A percentile compares a stretch with the other conserved stretches of the same genome.
These are phyloP conservation scores for Pleodorina starrii DNA, from an alignment of 139 green algal species.

Conservation along the genomic window DNA sequence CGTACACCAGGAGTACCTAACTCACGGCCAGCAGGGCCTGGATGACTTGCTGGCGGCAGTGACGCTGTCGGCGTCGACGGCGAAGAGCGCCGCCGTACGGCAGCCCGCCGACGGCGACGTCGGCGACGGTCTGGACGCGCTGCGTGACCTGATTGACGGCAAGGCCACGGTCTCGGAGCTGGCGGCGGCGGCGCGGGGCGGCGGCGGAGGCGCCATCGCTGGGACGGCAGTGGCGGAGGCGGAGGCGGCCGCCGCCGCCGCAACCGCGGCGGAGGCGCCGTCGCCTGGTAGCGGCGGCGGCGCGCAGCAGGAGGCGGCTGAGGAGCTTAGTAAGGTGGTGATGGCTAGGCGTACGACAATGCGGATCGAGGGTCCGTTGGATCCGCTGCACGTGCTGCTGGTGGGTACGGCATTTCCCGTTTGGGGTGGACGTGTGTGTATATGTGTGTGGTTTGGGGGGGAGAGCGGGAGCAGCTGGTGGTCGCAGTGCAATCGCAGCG, in stretches of 20 bases:
- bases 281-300: not conserved
- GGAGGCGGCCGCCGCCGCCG: not conserved
- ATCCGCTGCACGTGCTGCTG: slow-evolving; percentile 82
- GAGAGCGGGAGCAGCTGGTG: too few species aligned
- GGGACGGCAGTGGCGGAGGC: not conserved
- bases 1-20: slow-evolving; percentile 84
- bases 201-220: not conserved
- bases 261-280: not conserved
- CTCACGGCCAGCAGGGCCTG: slow-evolving; percentile 79
- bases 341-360: slow-evolving; percentile 80
- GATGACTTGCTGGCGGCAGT: slow-evolving; percentile 75
- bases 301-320: not conserved
- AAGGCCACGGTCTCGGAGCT: not conserved
- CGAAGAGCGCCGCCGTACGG: not conserved
- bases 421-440: not conserved
- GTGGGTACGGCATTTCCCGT: slow-evolving; percentile 14
- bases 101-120: not conserved
- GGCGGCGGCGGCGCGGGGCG: not conserved
- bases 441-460: not conserved
- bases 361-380: slow-evolving; percentile 56
- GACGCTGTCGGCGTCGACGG: slow-evolving; percentile 43
- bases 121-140: slow-evolving; percentile 41
- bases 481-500: too few species aligned
- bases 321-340: slow-evolving; percentile 86
- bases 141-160: slow-evolving; percentile 43